Evolutionary conservation across 106 monocot genomes (phyloP), one percentile per base, ranked within the genome.

Genomic region (Ottelia alismoides): DNA sequence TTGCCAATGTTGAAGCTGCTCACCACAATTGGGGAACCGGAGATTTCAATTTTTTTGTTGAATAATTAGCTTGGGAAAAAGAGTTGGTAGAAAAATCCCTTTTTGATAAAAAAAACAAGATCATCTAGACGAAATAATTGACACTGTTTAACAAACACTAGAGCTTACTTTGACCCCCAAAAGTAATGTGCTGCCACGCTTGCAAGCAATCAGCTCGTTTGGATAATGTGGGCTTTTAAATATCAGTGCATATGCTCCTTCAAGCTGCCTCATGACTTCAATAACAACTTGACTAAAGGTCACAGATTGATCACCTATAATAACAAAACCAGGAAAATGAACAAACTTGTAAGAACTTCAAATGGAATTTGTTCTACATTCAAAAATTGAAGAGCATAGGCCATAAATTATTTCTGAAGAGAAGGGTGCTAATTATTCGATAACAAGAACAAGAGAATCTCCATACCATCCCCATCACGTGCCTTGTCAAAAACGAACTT

Each of bases 211-310:
- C 58, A 96, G 69, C 69, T 96, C 94, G 63, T 96, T 82, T 44
- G 94, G 94, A 56, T 96, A 96, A 60, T 88, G 94, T 66, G 94
- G 76, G 35, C 88, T 88, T 71, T 96, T 96, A 58, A 96, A 96
- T 35, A 96, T 81, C 63, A 96, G 94, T 49, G 88, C 88, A 76
- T 78, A 96, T 49, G 94, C 94, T 60, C 94, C 94, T 85, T 96
- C 94, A 78, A 96, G 80, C 66, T 96, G 94, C 45, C 94, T 81
- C 71, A 88, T 96, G 28, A 96, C 94, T 69, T 88, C 94, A 31
- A 69, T 88, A 27, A 96, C 94, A 69, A 96, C 94, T 71, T 96
- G 94, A 63, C 81, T 85, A 49, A 96, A 96, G 47, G 88, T 82
- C 18, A 96, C 78, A 63, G 49, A 69, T 57, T 80, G 68, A 40